These are phyloP conservation scores for Carex arenaria DNA, from an alignment of 202 grass and related monocot genomes.

Conservation along the genomic window DNA sequence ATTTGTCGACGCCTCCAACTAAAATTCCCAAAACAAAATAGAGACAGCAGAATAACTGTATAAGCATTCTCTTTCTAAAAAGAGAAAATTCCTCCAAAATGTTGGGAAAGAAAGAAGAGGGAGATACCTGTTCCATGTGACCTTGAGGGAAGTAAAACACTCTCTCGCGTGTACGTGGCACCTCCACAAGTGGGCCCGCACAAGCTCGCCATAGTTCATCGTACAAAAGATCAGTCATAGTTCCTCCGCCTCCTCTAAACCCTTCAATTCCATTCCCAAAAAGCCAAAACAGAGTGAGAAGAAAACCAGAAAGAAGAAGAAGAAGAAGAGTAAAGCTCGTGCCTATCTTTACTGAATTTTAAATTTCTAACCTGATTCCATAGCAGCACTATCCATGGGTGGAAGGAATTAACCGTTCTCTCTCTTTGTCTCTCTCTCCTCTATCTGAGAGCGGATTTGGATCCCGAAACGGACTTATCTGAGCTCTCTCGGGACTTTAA, in stretches of 20 bases:
- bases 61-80: not conserved
- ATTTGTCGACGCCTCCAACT: constrained; percentile 84
- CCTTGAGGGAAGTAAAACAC: constrained; percentile 99
- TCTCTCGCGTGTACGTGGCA: constrained; percentile 55
- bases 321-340: not conserved
- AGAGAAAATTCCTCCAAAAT: not conserved
- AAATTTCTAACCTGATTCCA: constrained; percentile 23
- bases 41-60: not conserved
- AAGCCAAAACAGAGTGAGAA: not conserved
- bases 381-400: not conserved
- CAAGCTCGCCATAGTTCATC: constrained; percentile 86
- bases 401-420: not conserved
- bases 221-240: constrained; percentile 33
- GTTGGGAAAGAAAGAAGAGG: not conserved
- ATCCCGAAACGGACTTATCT: constrained; percentile 22
- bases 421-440: not conserved
- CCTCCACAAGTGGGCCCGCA: constrained; percentile 87
- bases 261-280: constrained; percentile 14
- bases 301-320: not conserved
- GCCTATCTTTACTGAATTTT: constrained; percentile 11
- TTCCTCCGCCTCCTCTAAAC: constrained; percentile 26
- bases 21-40: constrained; percentile 9
- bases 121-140: constrained; percentile 80
- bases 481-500: constrained; percentile 20
- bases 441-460: constrained; percentile 6